Base-by-base conservation (phyloP, 768 basidiomycete species). In the Candolleomyces aberdarensis region DNA sequence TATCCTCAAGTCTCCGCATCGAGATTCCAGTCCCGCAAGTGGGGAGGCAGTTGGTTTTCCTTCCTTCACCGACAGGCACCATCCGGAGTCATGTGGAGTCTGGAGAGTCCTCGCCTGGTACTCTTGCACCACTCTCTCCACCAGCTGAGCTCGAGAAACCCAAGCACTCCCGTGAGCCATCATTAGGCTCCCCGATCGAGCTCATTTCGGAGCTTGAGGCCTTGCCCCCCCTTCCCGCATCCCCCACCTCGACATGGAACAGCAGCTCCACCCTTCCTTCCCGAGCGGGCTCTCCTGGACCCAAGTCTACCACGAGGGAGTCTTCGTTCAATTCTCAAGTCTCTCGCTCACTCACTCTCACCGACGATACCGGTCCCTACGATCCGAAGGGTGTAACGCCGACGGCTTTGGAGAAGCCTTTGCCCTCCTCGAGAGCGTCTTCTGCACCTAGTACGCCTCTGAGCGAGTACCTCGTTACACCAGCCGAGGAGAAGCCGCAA, bases 191-290 rank as follows among this genome's bases (percentile, higher is more conserved):
- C 10, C 58, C 50, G 32, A 54, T 54, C 43, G 26, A 44, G 19
- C 22, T 59, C 17, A 10, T 53, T 19, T 22, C 14, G 49, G 49
- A 31, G 49, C 26, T 26, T 1, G 55, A 59, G 50, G 56, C 9
- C 47, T 60, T 51, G 17, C 62, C 26, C 59, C 56, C 60, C 8
- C 58, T 57, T n/a, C 58, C 40, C 36, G 36, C 49, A 5, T 43
- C 51, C 2, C 57, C 55, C 17, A 20, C 59, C 10, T 20, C 19
- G 29, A 54, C 59, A 15, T 60, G 59, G 59, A 51, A 51, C 29
- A 60, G 59, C 29, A 51, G 17, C 7, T 31, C 60, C 4, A 61
- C 60, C 15, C 60, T 56, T 36, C 20, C 59, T 17, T 48, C 32
- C 5, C n/a, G 32, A 13, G 41, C 53, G n/a, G 17, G 14, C 9